These are phyloP conservation scores for Suillus americanus DNA, from an alignment of 768 basidiomycete species.

Conservation along the genomic window DNA sequence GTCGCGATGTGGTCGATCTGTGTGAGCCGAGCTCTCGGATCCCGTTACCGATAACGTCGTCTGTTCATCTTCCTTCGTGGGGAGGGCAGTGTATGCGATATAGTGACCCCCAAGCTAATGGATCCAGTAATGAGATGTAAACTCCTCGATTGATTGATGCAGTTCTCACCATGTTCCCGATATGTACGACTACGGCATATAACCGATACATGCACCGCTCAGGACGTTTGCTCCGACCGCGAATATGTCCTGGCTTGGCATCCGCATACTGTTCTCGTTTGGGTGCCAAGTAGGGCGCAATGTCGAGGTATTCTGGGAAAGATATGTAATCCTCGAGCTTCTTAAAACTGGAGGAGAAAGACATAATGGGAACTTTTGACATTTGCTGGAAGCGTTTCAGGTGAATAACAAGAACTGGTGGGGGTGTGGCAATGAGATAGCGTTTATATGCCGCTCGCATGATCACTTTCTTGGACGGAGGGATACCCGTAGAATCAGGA, in stretches of 20 bases:
- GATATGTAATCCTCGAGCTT: slow-evolving; percentile 90
- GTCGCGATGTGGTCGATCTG: slow-evolving; percentile 39
- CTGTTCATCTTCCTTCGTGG: slow-evolving; percentile 24
- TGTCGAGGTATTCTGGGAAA: slow-evolving; percentile 85
- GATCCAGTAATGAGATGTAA: slow-evolving; percentile 7
- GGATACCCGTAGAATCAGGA: slow-evolving; percentile 35
- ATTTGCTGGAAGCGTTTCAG: slow-evolving; percentile 94
- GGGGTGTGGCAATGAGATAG: slow-evolving; percentile 84
- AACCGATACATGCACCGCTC: slow-evolving; percentile 62
- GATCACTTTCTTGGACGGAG: slow-evolving; percentile 59
- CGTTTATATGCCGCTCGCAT: slow-evolving; percentile 90
- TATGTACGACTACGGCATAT: slow-evolving; percentile 84
- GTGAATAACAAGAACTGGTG: slow-evolving; percentile 88
- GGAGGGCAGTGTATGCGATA: slow-evolving; percentile 79
- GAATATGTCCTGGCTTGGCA: slow-evolving; percentile 27
- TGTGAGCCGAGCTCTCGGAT: slow-evolving; percentile 13
- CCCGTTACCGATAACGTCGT: slow-evolving; percentile 5
- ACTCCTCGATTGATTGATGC: neutral
- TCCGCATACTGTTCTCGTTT: slow-evolving; percentile 68
- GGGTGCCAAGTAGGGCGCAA: slow-evolving; percentile 86
- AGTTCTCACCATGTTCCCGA: slow-evolving; percentile 75
- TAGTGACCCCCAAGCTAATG: slow-evolving; percentile 85
- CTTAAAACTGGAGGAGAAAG: slow-evolving; percentile 73
- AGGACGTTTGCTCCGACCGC: slow-evolving; percentile 26
- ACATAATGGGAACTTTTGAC: slow-evolving; percentile 57